Base-by-base conservation (phyloP, 441 rosid species). In the Erysimum cheiri region DNA sequence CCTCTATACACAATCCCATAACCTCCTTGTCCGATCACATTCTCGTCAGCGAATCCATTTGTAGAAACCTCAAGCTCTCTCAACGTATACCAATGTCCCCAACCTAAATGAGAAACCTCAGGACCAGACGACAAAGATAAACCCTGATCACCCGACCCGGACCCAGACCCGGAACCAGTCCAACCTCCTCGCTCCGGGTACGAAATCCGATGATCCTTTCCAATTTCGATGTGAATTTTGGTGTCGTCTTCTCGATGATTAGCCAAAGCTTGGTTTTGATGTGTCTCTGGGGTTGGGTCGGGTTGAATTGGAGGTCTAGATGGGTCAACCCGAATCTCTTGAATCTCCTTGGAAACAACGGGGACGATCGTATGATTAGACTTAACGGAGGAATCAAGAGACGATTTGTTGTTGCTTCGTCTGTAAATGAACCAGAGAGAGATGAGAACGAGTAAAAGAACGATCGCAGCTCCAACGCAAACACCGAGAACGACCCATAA, bases 401-500 rank as follows among this genome's bases (percentile, higher is more conserved):
- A 28, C 22, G 22, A 8, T 50, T 68, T 14, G 6, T 50, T 66
- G 36, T 67, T 69, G 71, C 68, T 78, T 67, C 89, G 80, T 69
- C 81, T 85, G 29, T 89, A 83, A 37, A 93, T 88, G 76, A 93
- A 83, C 88, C 91, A 93, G 62, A 93, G 88, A 60, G 96, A 88
- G 31, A 91, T 81, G 19, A 93, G 79, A 79, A 89, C 88, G 56
- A 93, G 97, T 60, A 89, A 66, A 24, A 91, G 74, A 28, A 93
- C 95, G 26, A 91, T 83, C 28, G 86, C 83, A 10, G 92, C 86
- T 9, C 97, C 98, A 10, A 89, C 88, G 58, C 89, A 85, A 26
- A 93, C 83, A 41, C 97, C 96, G 63, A 93, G 89, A 11, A 93
- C 89, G 2, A 91, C 87, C 97, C 98, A 89, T 50, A 89, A 65